Evolutionary conservation across 495 filamentous ascomycete species (phyloP), one percentile per base, ranked within the genome.

Genomic region (Xylaria acuta): DNA sequence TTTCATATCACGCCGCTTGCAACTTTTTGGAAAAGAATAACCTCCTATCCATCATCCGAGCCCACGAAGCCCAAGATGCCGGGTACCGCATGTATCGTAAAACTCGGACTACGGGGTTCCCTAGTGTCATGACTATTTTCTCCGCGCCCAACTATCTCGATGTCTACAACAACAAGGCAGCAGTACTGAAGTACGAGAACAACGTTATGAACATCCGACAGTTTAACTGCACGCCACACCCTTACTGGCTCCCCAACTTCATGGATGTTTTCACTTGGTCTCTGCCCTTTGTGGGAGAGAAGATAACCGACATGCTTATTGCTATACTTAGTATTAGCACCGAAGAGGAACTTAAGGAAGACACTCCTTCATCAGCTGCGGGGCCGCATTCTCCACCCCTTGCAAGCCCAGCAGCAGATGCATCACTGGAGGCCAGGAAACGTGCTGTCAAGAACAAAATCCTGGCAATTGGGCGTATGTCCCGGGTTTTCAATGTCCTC

Each of bases 201-300:
- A 99, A 99, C 79, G 96, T 99, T 69, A 99, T 99, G 96, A 99
- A 99, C 86, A 99, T 99, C 78, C 89, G 96, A 38, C 96, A 99
- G 80, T 99, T 99, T 84, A 99, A 99, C 83, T 99, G 96, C 89
- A 98, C 96, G 41, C 96, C 96, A 8, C 96, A 99, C 82, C 96
- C 96, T 20, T 99, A 98, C 83, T 99, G 96, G 96, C 89, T 99
- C 45, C 96, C 96, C 58, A 99, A 99, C 84, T 99, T 99, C 81
- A 99, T 99, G 96, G 96, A 99, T 79, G 96, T 99, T 64, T 98
- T 99, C 82, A 99, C 96, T 51, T 99, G 96, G 96, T 98, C 96
- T 40, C 86, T 99, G 62, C 96, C 96, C 1, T 99, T 99, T 84
- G 96, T 99, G 54, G 97, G 96, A 73, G 96, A 99, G 83, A 99